A percentile compares a stretch with the other conserved stretches of the same genome.
Evolutionary conservation across 345 rosid genomes (phyloP).

Genomic region (Citrus inodora): DNA sequence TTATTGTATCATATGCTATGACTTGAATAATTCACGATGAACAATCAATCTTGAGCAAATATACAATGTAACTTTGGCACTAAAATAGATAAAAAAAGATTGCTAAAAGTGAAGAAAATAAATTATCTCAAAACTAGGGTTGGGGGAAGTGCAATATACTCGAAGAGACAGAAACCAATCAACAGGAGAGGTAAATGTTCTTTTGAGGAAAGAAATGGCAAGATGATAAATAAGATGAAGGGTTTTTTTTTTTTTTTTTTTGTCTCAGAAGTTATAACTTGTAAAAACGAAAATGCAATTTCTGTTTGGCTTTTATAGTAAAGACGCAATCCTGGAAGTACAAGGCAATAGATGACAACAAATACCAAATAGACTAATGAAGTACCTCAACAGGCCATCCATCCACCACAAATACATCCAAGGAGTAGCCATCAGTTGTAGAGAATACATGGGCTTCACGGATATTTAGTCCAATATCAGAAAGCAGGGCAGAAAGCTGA

Average conservation of each 20-base stretch:
- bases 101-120: not conserved
- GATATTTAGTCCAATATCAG: conserved; percentile 73
- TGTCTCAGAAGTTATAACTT: not conserved
- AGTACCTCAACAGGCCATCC: conserved; percentile 69
- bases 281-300: not conserved
- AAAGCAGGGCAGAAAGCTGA: conserved; percentile 77
- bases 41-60: not conserved
- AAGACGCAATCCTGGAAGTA: not conserved
- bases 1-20: not conserved
- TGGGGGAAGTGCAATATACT: not conserved
- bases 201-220: not conserved
- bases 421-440: conserved; percentile 69
- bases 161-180: not conserved
- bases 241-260: not conserved
- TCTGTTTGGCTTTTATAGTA: not conserved
- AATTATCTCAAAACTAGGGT: not conserved
- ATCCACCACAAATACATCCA: conserved; percentile 78
- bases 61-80: not conserved
- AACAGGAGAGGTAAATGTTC: not conserved
- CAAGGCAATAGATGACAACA: not conserved
- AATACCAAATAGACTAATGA: not conserved
- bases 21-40: not conserved
- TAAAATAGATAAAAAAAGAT: not conserved
- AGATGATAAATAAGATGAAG: not conserved
- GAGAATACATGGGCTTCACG: conserved; percentile 86